Percentiles rank a stretch among this genome's conserved stretches.
phyloP scores from a whole-genome alignment of 2,329 filamentous ascomycete genomes.

The Thelonectria rubi region DNA sequence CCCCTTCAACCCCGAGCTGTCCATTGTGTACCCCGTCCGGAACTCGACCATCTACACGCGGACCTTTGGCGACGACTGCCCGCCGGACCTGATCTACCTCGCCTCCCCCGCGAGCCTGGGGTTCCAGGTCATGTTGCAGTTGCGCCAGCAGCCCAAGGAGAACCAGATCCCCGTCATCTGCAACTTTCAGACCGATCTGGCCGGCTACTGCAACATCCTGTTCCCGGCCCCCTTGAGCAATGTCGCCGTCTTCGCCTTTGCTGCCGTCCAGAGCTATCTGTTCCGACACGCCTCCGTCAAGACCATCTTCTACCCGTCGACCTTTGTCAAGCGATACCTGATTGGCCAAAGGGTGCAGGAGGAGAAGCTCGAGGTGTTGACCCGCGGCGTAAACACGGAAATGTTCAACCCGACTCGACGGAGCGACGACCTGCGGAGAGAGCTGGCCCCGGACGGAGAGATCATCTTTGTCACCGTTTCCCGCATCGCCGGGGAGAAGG shows the following conservation, averaged over 20 bases:
- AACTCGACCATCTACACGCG: conserved; percentile 67
- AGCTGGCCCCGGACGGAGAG: conserved; percentile 69
- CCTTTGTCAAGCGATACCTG: conserved; percentile 69
- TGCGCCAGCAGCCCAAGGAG: conserved; percentile 65
- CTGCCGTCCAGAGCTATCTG: conserved; percentile 71
- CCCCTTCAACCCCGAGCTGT: conserved; percentile 76
- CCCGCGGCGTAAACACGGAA: conserved; percentile 71
- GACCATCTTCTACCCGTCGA: conserved; percentile 75
- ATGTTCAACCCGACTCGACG: conserved; percentile 66
- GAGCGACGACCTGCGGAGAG: conserved; percentile 59
- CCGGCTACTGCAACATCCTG: conserved; percentile 74
- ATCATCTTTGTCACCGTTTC: conserved; percentile 73
- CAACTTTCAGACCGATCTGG: conserved; percentile 78
- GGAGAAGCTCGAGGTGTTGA: conserved; percentile 67
- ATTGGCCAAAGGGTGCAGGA: conserved; percentile 63
- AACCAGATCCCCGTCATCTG: conserved; percentile 68
- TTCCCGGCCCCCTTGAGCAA: conserved; percentile 69
- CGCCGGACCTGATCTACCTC: conserved; percentile 74
- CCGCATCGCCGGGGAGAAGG: conserved; percentile 74
- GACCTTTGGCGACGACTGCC: conserved; percentile 61
- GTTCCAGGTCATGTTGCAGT: conserved; percentile 76
- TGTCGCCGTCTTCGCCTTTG: conserved; percentile 69
- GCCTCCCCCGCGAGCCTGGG: conserved; percentile 75
- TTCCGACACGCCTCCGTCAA: conserved; percentile 69
- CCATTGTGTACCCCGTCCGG: conserved; percentile 74